A percentile compares a stretch with the other conserved stretches of the same genome.
These are phyloP conservation scores for Globisporangium spiculum DNA, from an alignment of 352 stramenopile genomes.

Conservation along the genomic window DNA sequence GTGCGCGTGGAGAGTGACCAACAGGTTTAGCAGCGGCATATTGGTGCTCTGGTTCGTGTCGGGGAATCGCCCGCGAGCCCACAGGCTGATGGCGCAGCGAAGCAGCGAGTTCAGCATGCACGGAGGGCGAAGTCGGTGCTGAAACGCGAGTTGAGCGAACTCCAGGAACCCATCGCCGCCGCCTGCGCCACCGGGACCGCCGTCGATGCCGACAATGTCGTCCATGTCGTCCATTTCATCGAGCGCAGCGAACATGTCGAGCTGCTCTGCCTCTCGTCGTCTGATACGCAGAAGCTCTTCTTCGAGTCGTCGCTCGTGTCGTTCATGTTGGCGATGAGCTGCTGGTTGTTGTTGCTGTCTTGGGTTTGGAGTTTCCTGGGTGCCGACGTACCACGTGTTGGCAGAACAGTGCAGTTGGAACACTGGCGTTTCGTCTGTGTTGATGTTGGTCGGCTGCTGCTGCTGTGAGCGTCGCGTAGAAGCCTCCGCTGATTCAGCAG, in stretches of 20 bases:
- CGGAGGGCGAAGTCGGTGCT: constrained; percentile 4
- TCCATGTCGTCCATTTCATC: constrained; percentile 16
- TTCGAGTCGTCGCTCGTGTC: not conserved
- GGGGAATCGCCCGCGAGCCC: constrained; percentile 39
- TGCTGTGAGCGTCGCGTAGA: not conserved
- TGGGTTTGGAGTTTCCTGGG: not conserved
- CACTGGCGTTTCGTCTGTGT: not conserved
- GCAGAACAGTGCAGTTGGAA: constrained; percentile 21
- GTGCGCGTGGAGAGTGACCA: constrained; percentile 29
- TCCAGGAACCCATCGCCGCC: not conserved
- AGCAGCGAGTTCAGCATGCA: constrained; percentile 33
- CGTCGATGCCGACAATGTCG: not conserved
- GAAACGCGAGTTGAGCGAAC: constrained; percentile 9
- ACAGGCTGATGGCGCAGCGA: constrained; percentile 38
- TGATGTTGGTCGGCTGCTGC: not conserved
- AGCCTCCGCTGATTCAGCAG: not conserved
- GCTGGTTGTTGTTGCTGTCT: not conserved
- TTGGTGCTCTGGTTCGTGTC: constrained; percentile 20
- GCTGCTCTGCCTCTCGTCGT: constrained; percentile 15
- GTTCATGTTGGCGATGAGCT: not conserved
- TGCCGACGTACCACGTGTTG: constrained; percentile 7
- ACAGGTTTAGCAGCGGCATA: constrained; percentile 29
- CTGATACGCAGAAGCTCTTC: constrained; percentile 20
- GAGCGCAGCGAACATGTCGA: constrained; percentile 6
- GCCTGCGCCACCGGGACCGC: not conserved